Conservation (phyloP, 768 basidiomycete genomes). For the Suillus luteus region DNA sequence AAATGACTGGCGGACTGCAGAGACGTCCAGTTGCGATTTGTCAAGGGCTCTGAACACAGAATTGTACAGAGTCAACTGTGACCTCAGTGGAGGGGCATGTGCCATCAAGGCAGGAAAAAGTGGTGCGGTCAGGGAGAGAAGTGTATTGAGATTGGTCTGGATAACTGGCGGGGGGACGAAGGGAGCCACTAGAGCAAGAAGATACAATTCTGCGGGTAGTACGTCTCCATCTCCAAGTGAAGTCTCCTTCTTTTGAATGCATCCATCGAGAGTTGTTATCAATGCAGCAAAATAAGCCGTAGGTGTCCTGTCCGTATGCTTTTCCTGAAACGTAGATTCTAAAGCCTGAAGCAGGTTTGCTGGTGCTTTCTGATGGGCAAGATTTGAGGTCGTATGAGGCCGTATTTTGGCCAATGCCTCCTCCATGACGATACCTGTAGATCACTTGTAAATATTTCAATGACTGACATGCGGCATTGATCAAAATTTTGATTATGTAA, state of each 20-base stretch:
- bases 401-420: slow-evolving; percentile 80
- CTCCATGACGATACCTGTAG: slow-evolving; percentile 47
- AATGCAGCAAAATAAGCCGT: slow-evolving; percentile 97
- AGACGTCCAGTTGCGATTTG: slow-evolving; percentile 64
- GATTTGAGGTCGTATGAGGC: slow-evolving; percentile 75
- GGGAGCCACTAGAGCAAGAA: slow-evolving; percentile 34
- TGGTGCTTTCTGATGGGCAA: slow-evolving; percentile 88
- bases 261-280: slow-evolving; percentile 80
- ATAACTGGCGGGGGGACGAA: slow-evolving; percentile 80
- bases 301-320: slow-evolving; percentile 64
- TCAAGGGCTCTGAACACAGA: slow-evolving; percentile 71
- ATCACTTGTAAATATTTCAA: slow-evolving; percentile 4
- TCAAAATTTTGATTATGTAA: slow-evolving; percentile 39
- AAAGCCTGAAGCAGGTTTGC: slow-evolving; percentile 84
- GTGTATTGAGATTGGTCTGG: slow-evolving; percentile 67
- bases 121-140: slow-evolving; percentile 75
- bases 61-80: slow-evolving; percentile 79
- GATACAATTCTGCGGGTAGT: slow-evolving; percentile 37
- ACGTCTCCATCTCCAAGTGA: slow-evolving; percentile 71
- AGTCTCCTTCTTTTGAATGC: slow-evolving; percentile 60
- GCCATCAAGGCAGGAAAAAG: slow-evolving; percentile 67
- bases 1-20: slow-evolving; percentile 77
- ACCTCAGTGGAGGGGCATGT: slow-evolving; percentile 82
- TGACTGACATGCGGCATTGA: slow-evolving; percentile 1
- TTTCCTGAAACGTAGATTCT: slow-evolving; percentile 77